Evolutionary conservation across 2,329 filamentous ascomycete genomes (phyloP), one percentile per base, ranked within the genome.

Genomic region (Chaetomiaceae sp.): DNA sequence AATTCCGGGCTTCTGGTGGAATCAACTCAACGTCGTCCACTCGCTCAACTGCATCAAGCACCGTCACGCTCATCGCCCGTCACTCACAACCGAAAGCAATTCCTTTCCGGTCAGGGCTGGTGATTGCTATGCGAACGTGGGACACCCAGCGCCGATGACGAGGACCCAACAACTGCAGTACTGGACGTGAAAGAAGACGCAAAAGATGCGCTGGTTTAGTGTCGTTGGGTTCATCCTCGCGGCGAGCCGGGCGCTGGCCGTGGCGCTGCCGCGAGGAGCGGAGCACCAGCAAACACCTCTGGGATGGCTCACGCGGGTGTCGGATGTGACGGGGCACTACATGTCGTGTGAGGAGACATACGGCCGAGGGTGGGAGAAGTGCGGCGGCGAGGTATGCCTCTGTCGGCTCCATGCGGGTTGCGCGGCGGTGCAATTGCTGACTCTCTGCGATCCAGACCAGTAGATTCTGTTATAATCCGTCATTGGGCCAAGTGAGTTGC

Each of bases 301-400:
- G 7, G 44, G 32, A 10, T 17, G n/a, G 18, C 39, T 38, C 11
- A 6, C 17, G 9, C 27, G 6, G 12, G 29, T 27, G 11, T n/a
- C 30, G 17, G 19, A 11, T 11, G 18, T 35, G 17, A 57, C 54
- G 35, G 53, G 58, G 39, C 53, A 62, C 19, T 39, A 57, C 36
- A 51, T 56, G 54, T 60, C 59, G n/a, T 68, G 65, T 50, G 59
- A 59, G 34, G 52, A 62, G 42, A 63, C 60, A 6, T 67, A 67
- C 38, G 65, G 65, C 2, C 33, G 40, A 2, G 61, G 60, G 1
- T 65, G 59, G 45, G 44, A 58, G 32, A 56, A 48, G 12, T 67
- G 65, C 47, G 65, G 65, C 4, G 57, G 48, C 19, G 38, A 22
- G 42, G 51, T 52, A 49, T 33, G 46, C 34, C 14, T 14, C 30